A percentile compares a stretch with the other conserved stretches of the same genome.
Conservation (phyloP, 306 rosid genomes). For the Purshia tridentata region DNA sequence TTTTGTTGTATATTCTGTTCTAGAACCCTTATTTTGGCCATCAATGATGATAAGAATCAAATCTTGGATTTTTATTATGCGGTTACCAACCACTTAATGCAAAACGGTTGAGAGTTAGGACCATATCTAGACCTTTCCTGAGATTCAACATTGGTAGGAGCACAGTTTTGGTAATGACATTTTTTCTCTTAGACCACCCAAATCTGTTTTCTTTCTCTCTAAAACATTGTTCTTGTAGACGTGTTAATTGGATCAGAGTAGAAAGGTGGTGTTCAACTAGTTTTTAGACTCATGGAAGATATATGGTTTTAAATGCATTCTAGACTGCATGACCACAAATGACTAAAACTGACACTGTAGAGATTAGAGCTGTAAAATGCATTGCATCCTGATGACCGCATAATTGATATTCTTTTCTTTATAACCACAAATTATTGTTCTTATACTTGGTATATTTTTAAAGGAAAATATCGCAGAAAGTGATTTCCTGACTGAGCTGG, state of each 20-base stretch:
- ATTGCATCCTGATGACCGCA: background rate
- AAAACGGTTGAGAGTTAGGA: background rate
- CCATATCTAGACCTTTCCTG: background rate
- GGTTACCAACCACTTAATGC: too few relatives aligned
- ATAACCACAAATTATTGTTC: too few relatives aligned
- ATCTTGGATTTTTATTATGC: too few relatives aligned
- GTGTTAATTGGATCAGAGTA: background rate
- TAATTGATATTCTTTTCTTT: background rate
- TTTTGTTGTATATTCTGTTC: background rate
- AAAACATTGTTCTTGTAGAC: background rate
- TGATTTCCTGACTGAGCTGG: background rate
- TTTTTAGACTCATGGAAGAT: background rate
- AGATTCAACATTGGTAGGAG: background rate
- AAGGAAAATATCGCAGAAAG: background rate
- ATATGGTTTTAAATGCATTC: background rate
- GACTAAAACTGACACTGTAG: background rate
- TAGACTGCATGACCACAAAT: background rate
- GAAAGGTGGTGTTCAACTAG: background rate
- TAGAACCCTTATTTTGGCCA: too few relatives aligned
- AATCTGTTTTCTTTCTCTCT: background rate
- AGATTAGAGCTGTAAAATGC: background rate
- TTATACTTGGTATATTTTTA: background rate
- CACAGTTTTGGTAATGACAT: background rate
- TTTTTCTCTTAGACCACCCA: background rate
- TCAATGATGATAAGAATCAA: too few relatives aligned